Evolutionary conservation across 352 stramenopile genomes (phyloP).

Genomic region (Globisporangium abappressorium): DNA sequence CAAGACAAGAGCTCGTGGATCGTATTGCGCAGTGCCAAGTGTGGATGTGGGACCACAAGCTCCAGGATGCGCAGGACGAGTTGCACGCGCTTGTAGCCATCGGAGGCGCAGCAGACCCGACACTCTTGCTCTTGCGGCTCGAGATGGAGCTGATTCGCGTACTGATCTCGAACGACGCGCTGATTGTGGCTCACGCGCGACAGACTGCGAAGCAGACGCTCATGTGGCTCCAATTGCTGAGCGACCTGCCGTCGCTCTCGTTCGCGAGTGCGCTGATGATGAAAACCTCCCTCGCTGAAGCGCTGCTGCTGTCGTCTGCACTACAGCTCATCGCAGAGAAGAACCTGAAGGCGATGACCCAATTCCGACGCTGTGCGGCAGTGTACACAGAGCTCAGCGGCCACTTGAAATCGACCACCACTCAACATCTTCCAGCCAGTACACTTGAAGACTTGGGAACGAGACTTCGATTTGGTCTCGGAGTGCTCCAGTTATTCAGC

Average conservation of each 20-base stretch:
- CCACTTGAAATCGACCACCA: conserved; percentile 12
- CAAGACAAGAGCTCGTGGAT: conserved; percentile 9
- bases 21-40: conserved; percentile 20
- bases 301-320: conserved; percentile 26
- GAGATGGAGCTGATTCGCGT: conserved; percentile 37
- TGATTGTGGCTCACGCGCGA: conserved; percentile 25
- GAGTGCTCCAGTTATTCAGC: conserved; percentile 29
- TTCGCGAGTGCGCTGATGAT: conserved; percentile 21
- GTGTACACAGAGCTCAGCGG: conserved; percentile 24
- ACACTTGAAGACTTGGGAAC: conserved; percentile 16
- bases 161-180: conserved; percentile 35
- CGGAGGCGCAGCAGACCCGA: conserved; percentile 20
- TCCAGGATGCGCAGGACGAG: conserved; percentile 17
- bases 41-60: conserved; percentile 32
- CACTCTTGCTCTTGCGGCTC: conserved; percentile 22
- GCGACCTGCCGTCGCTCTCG: conserved; percentile 31
- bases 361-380: conserved; percentile 25
- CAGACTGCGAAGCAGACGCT: conserved; percentile 22
- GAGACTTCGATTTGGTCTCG: conserved; percentile 31
- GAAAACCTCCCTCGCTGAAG: conserved; percentile 28
- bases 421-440: conserved; percentile 10
- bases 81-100: conserved; percentile 12
- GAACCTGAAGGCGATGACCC: conserved; percentile 25
- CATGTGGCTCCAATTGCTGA: conserved; percentile 26
- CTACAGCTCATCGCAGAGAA: conserved; percentile 28